A percentile compares a stretch with the other conserved stretches of the same genome.
These are phyloP conservation scores for Actinidia polygama DNA, from an alignment of 179 eudicot species.

Conservation along the genomic window DNA sequence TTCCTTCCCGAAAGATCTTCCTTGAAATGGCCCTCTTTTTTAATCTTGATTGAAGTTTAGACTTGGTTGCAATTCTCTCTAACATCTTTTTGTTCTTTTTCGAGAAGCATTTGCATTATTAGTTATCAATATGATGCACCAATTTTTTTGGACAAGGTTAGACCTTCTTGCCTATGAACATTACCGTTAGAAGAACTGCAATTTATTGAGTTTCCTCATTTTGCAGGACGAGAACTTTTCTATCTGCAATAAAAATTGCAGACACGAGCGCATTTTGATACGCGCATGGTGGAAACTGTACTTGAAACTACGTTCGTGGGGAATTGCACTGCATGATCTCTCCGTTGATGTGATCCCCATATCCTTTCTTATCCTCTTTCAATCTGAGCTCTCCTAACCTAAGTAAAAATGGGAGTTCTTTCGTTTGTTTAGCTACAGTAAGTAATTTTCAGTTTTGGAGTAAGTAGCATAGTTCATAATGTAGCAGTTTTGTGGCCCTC, in stretches of 20 bases:
- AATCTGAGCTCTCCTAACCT: neutral
- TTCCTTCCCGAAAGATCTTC: too few species aligned
- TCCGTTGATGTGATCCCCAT: too few species aligned
- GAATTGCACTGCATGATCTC: neutral
- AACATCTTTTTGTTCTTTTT: too few species aligned
- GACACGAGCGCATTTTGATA: neutral
- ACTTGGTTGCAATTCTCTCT: neutral
- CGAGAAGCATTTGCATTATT: neutral
- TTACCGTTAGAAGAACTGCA: neutral
- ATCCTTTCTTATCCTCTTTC: neutral
- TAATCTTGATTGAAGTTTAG: neutral
- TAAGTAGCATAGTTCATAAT: neutral
- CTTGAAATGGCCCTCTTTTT: neutral
- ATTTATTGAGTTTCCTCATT: neutral
- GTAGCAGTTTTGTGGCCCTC: conserved; percentile 2
- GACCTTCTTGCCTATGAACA: neutral
- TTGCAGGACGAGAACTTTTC: conserved; percentile 1
- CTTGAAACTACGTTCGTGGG: neutral
- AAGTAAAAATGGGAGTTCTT: neutral
- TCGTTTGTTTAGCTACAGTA: neutral
- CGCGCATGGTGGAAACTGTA: neutral
- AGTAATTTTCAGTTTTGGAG: neutral
- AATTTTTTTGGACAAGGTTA: neutral
- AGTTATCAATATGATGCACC: neutral
- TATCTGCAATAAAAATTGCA: neutral